A percentile compares a stretch with the other conserved stretches of the same genome.
Conservation (phyloP, 2,329 filamentous ascomycete genomes). For the Penicillium glabrum region DNA sequence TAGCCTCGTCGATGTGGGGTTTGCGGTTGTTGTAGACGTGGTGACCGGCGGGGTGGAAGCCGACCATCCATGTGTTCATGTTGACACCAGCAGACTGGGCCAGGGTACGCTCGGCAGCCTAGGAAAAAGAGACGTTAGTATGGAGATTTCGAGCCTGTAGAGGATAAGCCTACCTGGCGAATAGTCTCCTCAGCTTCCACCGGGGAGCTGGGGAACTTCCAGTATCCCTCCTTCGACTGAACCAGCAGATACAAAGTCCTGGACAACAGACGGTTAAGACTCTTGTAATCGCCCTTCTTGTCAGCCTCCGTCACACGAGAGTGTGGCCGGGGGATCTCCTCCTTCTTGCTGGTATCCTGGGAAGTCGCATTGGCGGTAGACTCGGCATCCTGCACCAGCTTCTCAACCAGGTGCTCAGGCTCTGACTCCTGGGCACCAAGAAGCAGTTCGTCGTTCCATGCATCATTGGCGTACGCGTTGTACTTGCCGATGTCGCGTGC, state of each 20-base stretch:
- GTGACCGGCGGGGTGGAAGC: constrained; percentile 84
- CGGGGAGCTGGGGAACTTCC: constrained; percentile 77
- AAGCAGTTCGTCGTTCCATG: constrained; percentile 89
- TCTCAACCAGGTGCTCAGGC: constrained; percentile 64
- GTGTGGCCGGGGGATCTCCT: constrained; percentile 69
- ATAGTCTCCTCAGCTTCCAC: constrained; percentile 72
- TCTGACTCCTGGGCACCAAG: constrained; percentile 69
- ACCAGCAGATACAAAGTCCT: constrained; percentile 87
- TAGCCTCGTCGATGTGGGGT: constrained; percentile 45
- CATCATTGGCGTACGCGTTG: constrained; percentile 68
- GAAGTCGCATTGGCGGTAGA: constrained; percentile 40
- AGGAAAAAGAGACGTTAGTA: constrained; percentile 8
- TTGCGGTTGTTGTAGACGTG: constrained; percentile 59
- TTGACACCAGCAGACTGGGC: constrained; percentile 78
- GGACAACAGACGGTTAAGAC: constrained; percentile 76
- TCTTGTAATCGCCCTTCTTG: constrained; percentile 67
- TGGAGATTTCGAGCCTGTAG: background rate
- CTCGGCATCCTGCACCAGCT: constrained; percentile 74
- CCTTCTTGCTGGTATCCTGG: constrained; percentile 52
- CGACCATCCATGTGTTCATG: constrained; percentile 99
- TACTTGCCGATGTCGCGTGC: constrained; percentile 85
- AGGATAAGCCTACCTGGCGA: constrained; percentile 66
- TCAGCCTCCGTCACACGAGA: constrained; percentile 77
- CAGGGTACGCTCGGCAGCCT: constrained; percentile 82
- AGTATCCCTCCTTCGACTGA: constrained; percentile 65